phyloP scores from a whole-genome alignment of 2,329 filamentous ascomycete genomes.

The Cryphonectria carpinicola region DNA sequence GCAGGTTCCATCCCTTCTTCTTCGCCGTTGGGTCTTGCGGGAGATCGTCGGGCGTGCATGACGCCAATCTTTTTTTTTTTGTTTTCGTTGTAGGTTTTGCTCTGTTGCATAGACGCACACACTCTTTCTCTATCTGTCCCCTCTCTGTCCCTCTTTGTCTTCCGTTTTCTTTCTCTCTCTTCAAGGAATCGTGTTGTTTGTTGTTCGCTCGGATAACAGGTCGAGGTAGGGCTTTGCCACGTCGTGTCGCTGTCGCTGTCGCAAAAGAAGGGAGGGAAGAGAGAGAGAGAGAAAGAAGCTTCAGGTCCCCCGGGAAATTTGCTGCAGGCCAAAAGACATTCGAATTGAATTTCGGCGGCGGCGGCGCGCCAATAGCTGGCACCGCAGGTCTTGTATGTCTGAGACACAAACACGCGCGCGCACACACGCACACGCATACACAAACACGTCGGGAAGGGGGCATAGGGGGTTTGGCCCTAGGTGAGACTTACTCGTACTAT shows the following conservation, averaged over 20 bases:
- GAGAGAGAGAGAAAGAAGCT: not conserved
- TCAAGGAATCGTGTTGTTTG: not conserved
- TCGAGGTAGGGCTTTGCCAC: not conserved
- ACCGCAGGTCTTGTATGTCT: not conserved
- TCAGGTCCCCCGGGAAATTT: not conserved
- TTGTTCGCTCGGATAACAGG: not conserved
- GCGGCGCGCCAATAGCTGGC: not conserved
- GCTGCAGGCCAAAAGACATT: not conserved
- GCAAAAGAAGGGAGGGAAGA: not conserved
- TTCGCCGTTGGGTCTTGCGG: not conserved
- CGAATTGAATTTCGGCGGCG: not conserved
- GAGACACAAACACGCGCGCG: not conserved
- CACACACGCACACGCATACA: not conserved
- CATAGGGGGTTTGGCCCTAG: not conserved
- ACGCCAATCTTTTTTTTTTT: not conserved
- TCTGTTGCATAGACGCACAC: not conserved
- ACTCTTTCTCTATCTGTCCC: too few species aligned
- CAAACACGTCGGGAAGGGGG: not conserved
- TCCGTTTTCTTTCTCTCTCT: not conserved
- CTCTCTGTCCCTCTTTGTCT: not conserved
- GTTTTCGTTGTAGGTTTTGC: not conserved
- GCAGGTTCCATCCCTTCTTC: not conserved
- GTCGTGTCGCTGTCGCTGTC: not conserved
- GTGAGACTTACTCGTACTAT: conserved; percentile 11
- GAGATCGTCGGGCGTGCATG: not conserved